Percentiles rank a stretch among this genome's conserved stretches.
phyloP scores from a whole-genome alignment of 345 rosid species.

The Eucalyptus melliodora region DNA sequence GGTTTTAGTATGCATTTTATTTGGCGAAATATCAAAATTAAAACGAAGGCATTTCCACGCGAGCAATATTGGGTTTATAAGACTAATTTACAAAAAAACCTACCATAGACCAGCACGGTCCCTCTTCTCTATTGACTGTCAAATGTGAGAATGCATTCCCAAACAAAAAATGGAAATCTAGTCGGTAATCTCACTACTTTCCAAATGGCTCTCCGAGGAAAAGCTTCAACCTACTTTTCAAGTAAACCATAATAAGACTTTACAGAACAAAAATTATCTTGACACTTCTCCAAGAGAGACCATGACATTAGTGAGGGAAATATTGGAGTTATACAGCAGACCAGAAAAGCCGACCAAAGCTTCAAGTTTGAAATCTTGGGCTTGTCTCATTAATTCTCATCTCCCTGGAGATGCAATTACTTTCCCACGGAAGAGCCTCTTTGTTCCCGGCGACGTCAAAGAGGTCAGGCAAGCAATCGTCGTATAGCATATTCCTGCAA shows the following conservation, averaged over 20 bases:
- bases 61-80: not conserved
- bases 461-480: not conserved
- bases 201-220: not conserved
- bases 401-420: not conserved
- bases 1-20: not conserved
- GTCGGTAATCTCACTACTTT: not conserved
- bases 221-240: not conserved
- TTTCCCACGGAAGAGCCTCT: not conserved
- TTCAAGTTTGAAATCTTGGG: not conserved
- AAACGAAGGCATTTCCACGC: not conserved
- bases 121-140: not conserved
- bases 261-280: not conserved
- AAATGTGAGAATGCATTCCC: not conserved
- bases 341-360: not conserved
- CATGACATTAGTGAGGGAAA: not conserved
- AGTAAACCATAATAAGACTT: not conserved
- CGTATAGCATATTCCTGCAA: not conserved
- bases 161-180: not conserved
- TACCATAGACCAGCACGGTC: not conserved
- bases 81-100: not conserved
- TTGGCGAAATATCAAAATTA: not conserved
- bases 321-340: not conserved
- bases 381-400: not conserved
- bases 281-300: not conserved
- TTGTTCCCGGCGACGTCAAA: not conserved